Percentiles rank a stretch among this genome's conserved stretches.
phyloP scores from a whole-genome alignment of 805 yeast species.

The Lipomyces mesembrius region DNA sequence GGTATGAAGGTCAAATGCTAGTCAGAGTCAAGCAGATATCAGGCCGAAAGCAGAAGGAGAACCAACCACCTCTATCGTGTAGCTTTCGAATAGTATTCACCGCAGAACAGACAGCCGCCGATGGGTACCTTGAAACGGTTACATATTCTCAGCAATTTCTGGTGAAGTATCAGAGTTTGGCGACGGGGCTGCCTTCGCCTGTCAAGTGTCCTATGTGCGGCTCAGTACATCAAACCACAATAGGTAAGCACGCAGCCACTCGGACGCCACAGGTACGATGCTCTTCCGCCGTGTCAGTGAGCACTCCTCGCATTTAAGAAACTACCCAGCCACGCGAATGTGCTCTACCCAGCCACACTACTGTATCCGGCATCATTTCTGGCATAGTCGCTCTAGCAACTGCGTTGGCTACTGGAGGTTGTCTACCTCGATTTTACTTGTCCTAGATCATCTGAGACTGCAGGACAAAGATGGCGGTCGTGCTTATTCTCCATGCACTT shows the following conservation, averaged over 20 bases:
- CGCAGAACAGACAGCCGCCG: not conserved
- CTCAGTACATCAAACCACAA: not conserved
- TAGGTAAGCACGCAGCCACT: not conserved
- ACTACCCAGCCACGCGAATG: not conserved
- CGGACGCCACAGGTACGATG: not conserved
- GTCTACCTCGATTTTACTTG: too few species aligned
- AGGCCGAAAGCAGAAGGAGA: not conserved
- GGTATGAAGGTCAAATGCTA: not conserved
- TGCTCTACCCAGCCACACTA: not conserved
- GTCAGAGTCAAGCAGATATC: not conserved
- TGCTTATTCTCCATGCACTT: not conserved
- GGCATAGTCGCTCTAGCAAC: too few species aligned
- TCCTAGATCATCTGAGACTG: not conserved
- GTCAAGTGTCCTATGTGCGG: not conserved
- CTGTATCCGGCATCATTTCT: not conserved
- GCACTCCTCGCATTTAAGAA: too few species aligned
- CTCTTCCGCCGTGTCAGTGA: too few species aligned
- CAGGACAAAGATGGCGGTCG: not conserved
- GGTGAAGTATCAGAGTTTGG: not conserved
- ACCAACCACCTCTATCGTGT: not conserved
- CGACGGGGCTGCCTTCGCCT: not conserved
- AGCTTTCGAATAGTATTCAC: not conserved
- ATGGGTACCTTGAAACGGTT: not conserved
- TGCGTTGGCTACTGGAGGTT: too few species aligned
- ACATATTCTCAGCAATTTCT: not conserved